Percentiles rank a stretch among this genome's conserved stretches.
These are phyloP conservation scores for Ichthyophonus hoferi DNA, from an alignment of 208 protist genomes.

Conservation along the genomic window DNA sequence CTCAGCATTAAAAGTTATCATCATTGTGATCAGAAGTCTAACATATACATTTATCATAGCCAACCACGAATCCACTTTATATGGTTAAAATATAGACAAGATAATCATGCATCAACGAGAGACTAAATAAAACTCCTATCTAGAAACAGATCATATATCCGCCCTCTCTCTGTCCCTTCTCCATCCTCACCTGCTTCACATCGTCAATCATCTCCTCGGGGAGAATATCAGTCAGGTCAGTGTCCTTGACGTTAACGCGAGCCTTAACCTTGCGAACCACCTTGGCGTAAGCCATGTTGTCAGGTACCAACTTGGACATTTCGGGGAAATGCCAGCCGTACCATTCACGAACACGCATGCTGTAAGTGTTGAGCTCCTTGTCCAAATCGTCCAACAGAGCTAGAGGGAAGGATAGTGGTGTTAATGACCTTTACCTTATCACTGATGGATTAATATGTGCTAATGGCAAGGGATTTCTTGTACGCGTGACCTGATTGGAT, in stretches of 20 bases:
- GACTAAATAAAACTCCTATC: neutral
- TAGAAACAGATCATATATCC: neutral
- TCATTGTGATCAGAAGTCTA: neutral
- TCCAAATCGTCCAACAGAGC: conserved; percentile 96
- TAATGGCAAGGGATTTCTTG: too few species aligned
- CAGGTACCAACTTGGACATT: conserved; percentile 87
- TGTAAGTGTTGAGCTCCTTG: conserved; percentile 99
- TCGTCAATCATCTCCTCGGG: conserved; percentile 87
- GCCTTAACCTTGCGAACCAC: conserved; percentile 70
- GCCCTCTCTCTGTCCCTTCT: conserved; percentile 35
- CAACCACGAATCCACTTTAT: too few species aligned
- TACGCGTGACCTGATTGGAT: too few species aligned
- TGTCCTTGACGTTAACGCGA: conserved; percentile 78
- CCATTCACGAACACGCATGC: conserved; percentile 97
- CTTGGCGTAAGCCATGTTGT: conserved; percentile 76
- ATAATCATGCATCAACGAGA: neutral
- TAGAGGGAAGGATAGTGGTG: too few species aligned
- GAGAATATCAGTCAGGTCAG: conserved; percentile 86
- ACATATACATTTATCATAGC: neutral
- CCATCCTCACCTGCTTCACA: conserved; percentile 72
- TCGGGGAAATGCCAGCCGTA: conserved; percentile 99
- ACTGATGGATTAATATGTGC: too few species aligned
- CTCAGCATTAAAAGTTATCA: neutral
- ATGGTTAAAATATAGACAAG: neutral
- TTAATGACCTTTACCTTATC: too few species aligned